Conservation (phyloP, 495 filamentous ascomycete genomes). For the Xylaria sp. region DNA sequence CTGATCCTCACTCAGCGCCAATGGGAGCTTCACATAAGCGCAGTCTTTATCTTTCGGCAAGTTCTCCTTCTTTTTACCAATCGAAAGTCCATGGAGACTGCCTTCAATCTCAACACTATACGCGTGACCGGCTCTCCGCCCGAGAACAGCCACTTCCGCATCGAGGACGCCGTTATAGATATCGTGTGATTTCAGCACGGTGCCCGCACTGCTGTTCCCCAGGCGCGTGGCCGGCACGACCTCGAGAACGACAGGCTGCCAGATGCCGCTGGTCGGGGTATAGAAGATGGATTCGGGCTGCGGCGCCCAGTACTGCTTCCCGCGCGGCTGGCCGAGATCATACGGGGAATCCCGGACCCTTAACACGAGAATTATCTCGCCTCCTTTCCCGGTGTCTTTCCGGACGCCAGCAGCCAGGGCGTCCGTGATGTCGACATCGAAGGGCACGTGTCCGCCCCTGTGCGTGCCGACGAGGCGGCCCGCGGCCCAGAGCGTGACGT, state of each 20-base stretch:
- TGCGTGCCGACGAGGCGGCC: conserved; percentile 59
- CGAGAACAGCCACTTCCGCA: conserved; percentile 36
- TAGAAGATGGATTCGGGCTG: conserved; percentile 68
- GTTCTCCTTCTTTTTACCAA: conserved; percentile 44
- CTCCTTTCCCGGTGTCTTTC: conserved; percentile 34
- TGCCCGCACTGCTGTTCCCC: conserved; percentile 41
- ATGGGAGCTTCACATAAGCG: conserved; percentile 52
- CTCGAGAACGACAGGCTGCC: conserved; percentile 70
- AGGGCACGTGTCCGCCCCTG: conserved; percentile 65
- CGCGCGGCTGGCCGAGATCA: conserved; percentile 57
- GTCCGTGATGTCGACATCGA: conserved; percentile 61
- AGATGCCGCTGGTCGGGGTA: conserved; percentile 67
- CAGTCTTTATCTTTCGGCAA: conserved; percentile 47
- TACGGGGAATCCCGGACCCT: conserved; percentile 54
- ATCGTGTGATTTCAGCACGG: conserved; percentile 40
- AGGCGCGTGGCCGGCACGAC: conserved; percentile 52
- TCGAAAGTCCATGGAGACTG: conserved; percentile 34
- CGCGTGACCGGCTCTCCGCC: conserved; percentile 37
- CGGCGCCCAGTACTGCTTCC: conserved; percentile 53
- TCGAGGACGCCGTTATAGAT: conserved; percentile 38
- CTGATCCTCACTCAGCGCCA: conserved; percentile 50
- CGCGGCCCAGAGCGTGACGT: conserved; percentile 64
- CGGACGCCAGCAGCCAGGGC: conserved; percentile 51
- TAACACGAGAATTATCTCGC: conserved; percentile 33
- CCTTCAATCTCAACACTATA: conserved; percentile 44